A percentile compares a stretch with the other conserved stretches of the same genome.
Evolutionary conservation across 352 stramenopile species (phyloP).

Genomic region (Pythium vanterpoolii): DNA sequence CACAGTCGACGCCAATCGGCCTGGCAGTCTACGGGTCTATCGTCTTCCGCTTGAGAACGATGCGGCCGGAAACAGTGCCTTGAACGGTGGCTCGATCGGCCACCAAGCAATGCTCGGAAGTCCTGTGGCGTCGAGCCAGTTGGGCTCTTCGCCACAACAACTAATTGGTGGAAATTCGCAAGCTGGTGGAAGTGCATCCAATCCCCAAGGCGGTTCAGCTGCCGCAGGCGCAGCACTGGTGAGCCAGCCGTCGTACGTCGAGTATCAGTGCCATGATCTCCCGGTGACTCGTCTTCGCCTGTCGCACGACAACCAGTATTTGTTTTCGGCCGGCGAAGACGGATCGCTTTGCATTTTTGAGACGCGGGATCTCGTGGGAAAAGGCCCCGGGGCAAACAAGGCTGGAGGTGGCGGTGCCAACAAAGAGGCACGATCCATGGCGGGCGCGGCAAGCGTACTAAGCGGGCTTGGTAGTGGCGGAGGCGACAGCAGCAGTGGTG

Average conservation of each 20-base stretch:
- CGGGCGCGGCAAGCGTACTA: conserved; percentile 1
- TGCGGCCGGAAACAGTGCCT: conserved; percentile 4
- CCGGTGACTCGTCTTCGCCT: conserved; percentile 68
- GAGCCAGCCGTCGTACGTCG: conserved; percentile 32
- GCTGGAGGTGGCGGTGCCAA: conserved; percentile 25
- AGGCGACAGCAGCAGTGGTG: conserved; percentile 22
- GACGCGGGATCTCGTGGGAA: conserved; percentile 55
- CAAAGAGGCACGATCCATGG: conserved; percentile 22
- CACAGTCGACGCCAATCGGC: conserved; percentile 64
- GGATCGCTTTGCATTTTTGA: conserved; percentile 91
- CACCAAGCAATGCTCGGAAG: conserved; percentile 14
- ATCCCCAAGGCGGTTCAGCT: conserved; percentile 12
- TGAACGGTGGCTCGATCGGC: background rate
- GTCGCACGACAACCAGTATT: conserved; percentile 88
- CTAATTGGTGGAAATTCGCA: conserved; percentile 14
- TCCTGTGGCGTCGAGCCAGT: conserved; percentile 2
- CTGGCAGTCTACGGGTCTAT: conserved; percentile 72
- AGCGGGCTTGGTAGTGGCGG: conserved; percentile 19
- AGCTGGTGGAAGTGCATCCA: conserved; percentile 12
- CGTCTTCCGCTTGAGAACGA: conserved; percentile 68
- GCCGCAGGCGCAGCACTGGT: conserved; percentile 7
- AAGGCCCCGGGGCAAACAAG: conserved; percentile 27
- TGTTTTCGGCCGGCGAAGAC: conserved; percentile 93
- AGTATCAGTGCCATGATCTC: conserved; percentile 82
- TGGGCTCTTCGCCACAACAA: conserved; percentile 22